A percentile compares a stretch with the other conserved stretches of the same genome.
Conservation (phyloP, 2,329 filamentous ascomycete genomes). For the Cyphellophora attinorum region DNA sequence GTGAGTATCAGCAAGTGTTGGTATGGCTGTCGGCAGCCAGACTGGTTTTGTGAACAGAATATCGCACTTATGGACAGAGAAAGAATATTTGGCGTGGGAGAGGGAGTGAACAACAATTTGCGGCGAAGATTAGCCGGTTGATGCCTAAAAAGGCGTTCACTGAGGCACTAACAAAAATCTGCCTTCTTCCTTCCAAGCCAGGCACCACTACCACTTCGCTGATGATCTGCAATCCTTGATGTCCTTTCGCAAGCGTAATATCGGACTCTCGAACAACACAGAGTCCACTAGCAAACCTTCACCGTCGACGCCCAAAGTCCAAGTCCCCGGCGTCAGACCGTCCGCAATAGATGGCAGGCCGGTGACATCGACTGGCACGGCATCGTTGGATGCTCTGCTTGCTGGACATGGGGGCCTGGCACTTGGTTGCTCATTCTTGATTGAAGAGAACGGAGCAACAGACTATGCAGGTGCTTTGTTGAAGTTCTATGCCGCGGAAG, state of each 20-base stretch:
- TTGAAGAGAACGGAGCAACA: constrained; percentile 86
- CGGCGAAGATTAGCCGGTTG: no score
- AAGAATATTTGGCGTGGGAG: no score
- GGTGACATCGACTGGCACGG: constrained; percentile 84
- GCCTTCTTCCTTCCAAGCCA: neutral
- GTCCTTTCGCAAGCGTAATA: constrained; percentile 61
- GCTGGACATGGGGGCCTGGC: constrained; percentile 79
- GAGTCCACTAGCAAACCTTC: constrained; percentile 21
- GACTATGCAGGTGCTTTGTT: constrained; percentile 82
- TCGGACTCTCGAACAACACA: constrained; percentile 40
- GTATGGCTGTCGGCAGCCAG: no score
- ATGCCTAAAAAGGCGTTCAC: no score
- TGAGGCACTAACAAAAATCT: neutral
- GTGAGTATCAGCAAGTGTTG: no score
- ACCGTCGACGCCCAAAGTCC: constrained; percentile 12
- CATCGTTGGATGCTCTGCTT: constrained; percentile 73
- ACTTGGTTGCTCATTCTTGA: constrained; percentile 67
- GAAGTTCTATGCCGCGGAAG: constrained; percentile 86
- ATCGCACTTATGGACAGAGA: no score
- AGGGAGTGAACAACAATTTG: no score
- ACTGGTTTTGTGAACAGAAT: no score
- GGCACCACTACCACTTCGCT: neutral
- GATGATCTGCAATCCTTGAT: no score
- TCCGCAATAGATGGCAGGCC: constrained; percentile 80
- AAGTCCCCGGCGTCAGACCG: constrained; percentile 55